phyloP scores from a whole-genome alignment of 352 stramenopile species.

The Phytophthora pinifolia region DNA sequence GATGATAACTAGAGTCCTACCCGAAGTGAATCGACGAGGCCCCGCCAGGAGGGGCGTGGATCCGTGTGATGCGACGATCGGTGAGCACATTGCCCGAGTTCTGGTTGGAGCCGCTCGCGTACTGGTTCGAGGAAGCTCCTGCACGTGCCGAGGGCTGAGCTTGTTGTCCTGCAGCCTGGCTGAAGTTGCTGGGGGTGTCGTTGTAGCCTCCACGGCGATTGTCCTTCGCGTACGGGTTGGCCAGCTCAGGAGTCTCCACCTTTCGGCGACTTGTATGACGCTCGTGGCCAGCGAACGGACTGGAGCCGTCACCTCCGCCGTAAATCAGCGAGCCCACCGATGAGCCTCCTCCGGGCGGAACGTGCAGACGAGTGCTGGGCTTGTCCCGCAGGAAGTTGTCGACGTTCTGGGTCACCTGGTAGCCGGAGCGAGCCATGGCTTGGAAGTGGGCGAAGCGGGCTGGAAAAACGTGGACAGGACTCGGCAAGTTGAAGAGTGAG shows the following conservation, averaged over 20 bases:
- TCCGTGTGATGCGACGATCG: conserved; percentile 86
- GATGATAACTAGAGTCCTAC: conserved; percentile 26
- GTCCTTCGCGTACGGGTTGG: conserved; percentile 53
- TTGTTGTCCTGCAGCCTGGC: conserved; percentile 27
- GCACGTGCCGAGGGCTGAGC: conserved; percentile 20
- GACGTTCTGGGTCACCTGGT: conserved; percentile 74
- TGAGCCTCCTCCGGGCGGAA: conserved; percentile 68
- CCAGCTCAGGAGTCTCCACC: conserved; percentile 50
- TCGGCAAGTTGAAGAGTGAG: conserved; percentile 37
- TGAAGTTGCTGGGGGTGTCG: conserved; percentile 25
- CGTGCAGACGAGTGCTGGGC: conserved; percentile 74
- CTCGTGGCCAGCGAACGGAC: conserved; percentile 53
- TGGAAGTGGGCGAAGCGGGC: conserved; percentile 1
- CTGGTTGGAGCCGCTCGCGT: conserved; percentile 79
- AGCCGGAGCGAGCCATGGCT: conserved; percentile 56
- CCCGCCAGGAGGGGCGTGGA: conserved; percentile 87
- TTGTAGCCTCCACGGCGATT: conserved; percentile 26
- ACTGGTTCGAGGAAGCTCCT: conserved; percentile 79
- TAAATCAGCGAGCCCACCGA: conserved; percentile 77
- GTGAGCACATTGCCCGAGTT: conserved; percentile 91
- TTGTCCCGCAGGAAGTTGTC: conserved; percentile 82
- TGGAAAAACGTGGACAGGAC: conserved; percentile 8
- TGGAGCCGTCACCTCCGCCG: conserved; percentile 53
- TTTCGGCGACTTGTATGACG: conserved; percentile 43
- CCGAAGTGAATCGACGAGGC: conserved; percentile 81